These are phyloP conservation scores for Hura crepitans DNA, from an alignment of 441 rosid genomes.

Conservation along the genomic window DNA sequence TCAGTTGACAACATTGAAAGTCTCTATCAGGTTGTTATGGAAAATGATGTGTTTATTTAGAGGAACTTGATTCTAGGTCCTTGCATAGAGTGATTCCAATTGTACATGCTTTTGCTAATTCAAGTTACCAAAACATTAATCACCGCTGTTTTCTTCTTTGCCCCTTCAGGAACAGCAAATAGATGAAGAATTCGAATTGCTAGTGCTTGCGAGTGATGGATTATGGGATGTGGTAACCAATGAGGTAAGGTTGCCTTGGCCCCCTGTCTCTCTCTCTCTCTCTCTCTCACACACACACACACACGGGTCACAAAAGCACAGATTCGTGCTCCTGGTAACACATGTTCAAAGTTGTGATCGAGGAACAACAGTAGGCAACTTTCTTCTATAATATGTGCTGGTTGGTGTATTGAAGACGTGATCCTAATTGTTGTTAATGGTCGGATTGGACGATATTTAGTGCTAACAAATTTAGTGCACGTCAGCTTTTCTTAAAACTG, in stretches of 20 bases:
- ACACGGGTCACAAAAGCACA: background rate
- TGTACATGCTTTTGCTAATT: background rate
- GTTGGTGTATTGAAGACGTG: background rate
- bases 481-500: background rate
- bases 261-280: background rate
- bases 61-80: background rate
- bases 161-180: slow-evolving; percentile 61
- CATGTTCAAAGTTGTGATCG: background rate
- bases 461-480: no score
- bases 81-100: background rate
- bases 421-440: no score
- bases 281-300: no score
- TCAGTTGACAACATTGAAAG: background rate
- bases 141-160: slow-evolving; percentile 9
- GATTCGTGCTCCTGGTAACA: background rate
- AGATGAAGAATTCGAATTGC: slow-evolving; percentile 68
- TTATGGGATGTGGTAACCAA: slow-evolving; percentile 95
- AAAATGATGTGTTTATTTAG: background rate
- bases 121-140: slow-evolving; percentile 12
- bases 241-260: slow-evolving; percentile 48
- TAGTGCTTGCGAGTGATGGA: slow-evolving; percentile 96
- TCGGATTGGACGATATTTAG: no score
- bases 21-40: background rate
- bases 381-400: background rate
- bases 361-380: background rate